Evolutionary conservation across 306 rosid genomes (phyloP).

Genomic region (Prunus armeniaca): DNA sequence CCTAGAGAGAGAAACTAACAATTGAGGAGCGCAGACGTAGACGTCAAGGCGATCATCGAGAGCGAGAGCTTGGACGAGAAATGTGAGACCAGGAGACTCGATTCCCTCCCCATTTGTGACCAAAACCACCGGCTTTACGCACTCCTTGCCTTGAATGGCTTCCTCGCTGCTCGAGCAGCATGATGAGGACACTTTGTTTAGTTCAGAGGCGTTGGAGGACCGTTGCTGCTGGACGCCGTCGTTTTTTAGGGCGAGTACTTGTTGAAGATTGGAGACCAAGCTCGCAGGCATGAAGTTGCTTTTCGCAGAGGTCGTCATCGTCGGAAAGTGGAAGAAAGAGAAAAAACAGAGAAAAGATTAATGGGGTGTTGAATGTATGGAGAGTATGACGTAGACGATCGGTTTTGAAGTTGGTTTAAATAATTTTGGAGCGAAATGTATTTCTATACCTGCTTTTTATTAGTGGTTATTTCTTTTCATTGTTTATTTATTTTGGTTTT

Average conservation of each 20-base stretch:
- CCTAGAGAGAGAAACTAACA: conserved; percentile 25
- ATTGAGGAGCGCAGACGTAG: conserved; percentile 48
- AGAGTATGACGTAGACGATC: neutral
- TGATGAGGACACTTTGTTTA: conserved; percentile 14
- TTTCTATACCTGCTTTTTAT: too few relatives aligned
- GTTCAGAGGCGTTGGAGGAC: conserved; percentile 16
- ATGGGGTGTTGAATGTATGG: too few relatives aligned
- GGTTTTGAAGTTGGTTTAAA: conserved; percentile 1
- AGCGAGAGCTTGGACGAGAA: conserved; percentile 44
- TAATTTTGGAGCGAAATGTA: neutral
- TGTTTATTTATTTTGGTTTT: too few relatives aligned
- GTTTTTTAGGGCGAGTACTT: conserved; percentile 32
- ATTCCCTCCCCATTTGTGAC: conserved; percentile 51
- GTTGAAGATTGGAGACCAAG: conserved; percentile 53
- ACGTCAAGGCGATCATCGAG: conserved; percentile 34
- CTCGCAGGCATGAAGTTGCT: conserved; percentile 41
- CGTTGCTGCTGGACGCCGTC: conserved; percentile 10
- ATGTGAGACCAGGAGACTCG: conserved; percentile 43
- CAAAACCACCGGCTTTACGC: conserved; percentile 36
- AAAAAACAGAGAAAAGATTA: neutral
- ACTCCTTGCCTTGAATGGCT: neutral
- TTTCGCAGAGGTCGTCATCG: too few relatives aligned
- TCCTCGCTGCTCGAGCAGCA: neutral
- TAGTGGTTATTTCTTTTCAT: neutral
- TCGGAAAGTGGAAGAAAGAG: neutral